Base-by-base conservation (phyloP, 805 yeast species). In the Wickerhamiella domercqiae region DNA sequence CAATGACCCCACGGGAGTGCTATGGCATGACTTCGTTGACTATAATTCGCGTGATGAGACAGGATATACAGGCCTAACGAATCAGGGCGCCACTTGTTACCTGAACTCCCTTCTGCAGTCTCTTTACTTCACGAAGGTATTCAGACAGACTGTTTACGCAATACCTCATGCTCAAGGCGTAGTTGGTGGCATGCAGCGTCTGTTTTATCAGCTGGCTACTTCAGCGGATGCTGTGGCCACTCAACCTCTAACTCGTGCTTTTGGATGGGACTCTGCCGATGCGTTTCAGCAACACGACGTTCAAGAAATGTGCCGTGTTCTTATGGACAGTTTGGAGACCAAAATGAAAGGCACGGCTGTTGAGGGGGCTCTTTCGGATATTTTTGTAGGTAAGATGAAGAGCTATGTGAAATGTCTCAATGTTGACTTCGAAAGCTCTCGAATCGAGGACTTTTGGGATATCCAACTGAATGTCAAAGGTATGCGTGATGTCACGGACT, bases 11-110 rank as follows among this genome's bases (percentile, higher is more conserved):
- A 90, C 98, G 0, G 95, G 95, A 2, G 93, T 86, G 1, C 62
- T 90, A 42, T 90, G 96, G 94, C 93, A 83, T 53, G 79, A 78
- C 53, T 83, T 84, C 48, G 44, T 67, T 29, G 78, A 81, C 50
- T 62, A 61, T 58, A 83, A 90, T 57, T 84, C 96, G 1, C 83
- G 84, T 54, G 71, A 75, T 49, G 73, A 64, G 37, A 82, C 97
- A 0, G 96, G 97, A 0, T 84, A 67, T 54, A 94, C 84, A 6
- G 99, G 99, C 1, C 70, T 90, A 44, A 77, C 73, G 47, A 90
- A 90, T 53, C 99, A 90, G 61, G 99, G 98, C 45, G 99, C 99
- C 2, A 90, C 99, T 0, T 90, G 99, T 57, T 90, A 90, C 59
- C 69, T 90, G 53, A 90, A 90, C 56, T 87, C 97, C 0, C 65